phyloP scores from a whole-genome alignment of 2,329 filamentous ascomycete genomes.

The Arthrinium puccinioides region DNA sequence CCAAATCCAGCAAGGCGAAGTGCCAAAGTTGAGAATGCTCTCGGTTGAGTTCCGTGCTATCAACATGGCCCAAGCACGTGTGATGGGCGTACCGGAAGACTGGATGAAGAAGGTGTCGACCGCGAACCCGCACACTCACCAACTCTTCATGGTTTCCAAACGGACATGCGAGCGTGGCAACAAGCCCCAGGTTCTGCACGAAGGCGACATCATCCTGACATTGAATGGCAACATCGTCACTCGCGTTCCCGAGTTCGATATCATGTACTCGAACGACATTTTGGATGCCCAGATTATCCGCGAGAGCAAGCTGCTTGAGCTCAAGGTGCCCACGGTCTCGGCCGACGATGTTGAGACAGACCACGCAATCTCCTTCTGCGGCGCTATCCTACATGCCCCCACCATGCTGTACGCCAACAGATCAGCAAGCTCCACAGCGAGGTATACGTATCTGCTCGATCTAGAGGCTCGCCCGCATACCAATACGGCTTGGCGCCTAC shows the following conservation, averaged over 20 bases:
- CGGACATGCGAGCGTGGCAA: conserved; percentile 58
- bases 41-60: conserved; percentile 93
- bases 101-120: conserved; percentile 89
- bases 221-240: conserved; percentile 91
- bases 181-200: conserved; percentile 56
- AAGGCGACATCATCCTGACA: conserved; percentile 88
- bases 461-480: conserved; percentile 74
- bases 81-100: conserved; percentile 93
- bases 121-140: conserved; percentile 86
- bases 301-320: conserved; percentile 68
- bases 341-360: conserved; percentile 90
- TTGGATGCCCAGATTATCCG: conserved; percentile 84
- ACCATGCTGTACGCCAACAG: conserved; percentile 94
- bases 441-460: conserved; percentile 87
- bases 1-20: conserved; percentile 72
- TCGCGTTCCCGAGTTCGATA: conserved; percentile 82
- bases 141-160: conserved; percentile 98
- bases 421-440: conserved; percentile 95
- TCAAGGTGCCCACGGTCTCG: conserved; percentile 77
- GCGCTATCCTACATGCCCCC: conserved; percentile 84
- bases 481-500: conserved; percentile 91
- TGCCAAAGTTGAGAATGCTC: conserved; percentile 79
- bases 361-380: conserved; percentile 88
- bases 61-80: conserved; percentile 91
- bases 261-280: conserved; percentile 87